These are phyloP conservation scores for Enterocytospora artemiae DNA, from an alignment of 371 early-diverging fungal genomes.

Conservation along the genomic window DNA sequence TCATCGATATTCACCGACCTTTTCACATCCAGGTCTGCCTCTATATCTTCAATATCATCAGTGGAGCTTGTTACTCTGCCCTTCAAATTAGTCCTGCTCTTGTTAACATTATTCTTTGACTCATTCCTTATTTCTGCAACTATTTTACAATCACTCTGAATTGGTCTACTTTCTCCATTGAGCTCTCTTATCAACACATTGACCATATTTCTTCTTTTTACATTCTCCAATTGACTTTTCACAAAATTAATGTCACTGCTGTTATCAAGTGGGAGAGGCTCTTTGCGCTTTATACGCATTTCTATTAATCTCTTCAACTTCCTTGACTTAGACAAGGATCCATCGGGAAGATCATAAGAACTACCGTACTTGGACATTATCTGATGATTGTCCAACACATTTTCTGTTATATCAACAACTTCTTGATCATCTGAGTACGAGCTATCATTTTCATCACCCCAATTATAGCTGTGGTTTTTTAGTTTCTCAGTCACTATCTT, in stretches of 20 bases:
- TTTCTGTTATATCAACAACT: background rate
- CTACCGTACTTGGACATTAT: background rate
- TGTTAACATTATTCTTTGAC: background rate
- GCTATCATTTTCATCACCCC: conserved; percentile 24
- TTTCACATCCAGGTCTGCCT: background rate
- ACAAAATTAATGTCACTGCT: conserved; percentile 15
- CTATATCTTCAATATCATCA: background rate
- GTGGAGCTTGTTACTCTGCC: background rate
- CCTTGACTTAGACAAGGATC: conserved; percentile 12
- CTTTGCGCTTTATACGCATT: conserved; percentile 28
- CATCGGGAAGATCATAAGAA: background rate
- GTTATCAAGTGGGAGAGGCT: conserved; percentile 1
- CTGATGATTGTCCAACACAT: background rate
- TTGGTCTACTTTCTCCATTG: conserved; percentile 12
- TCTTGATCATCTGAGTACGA: background rate
- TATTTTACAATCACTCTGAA: conserved; percentile 29
- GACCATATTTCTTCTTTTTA: conserved; percentile 38
- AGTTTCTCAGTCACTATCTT: background rate
- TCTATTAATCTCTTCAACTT: conserved; percentile 33
- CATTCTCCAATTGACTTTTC: conserved; percentile 34
- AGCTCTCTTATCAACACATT: conserved; percentile 24
- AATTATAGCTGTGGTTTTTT: conserved; percentile 7
- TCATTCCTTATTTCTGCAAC: conserved; percentile 17
- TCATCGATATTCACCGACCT: background rate
- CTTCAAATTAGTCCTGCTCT: background rate